Base-by-base conservation (phyloP, 2,329 filamentous ascomycete species). In the Xylariaceae sp. region DNA sequence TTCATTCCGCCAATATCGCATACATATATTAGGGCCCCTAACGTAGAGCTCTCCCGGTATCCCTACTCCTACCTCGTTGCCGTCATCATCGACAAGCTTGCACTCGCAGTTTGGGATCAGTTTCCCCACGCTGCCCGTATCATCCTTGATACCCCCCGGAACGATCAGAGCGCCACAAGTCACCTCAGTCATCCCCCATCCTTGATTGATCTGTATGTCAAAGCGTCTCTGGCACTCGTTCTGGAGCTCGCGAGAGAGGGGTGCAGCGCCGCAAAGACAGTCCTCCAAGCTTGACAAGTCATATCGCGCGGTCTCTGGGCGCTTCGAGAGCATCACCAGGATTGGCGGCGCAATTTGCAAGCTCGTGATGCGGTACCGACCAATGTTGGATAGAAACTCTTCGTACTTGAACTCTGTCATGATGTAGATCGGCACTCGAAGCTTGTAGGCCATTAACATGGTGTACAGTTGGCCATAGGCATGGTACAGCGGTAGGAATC, bases 401-500 rank as follows among this genome's bases (percentile, higher is more conserved):
- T 38, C 36, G 24, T 38, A 28, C 29, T 24, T n/a, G 24, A 38
- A 38, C 36, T 38, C 36, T 11, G 36, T 28, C 24, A 38, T 28
- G n/a, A 38, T 19, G n/a, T 38, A 38, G 36, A 38, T 22, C 6
- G 19, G 36, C 12, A 17, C 24, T 13, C n/a, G 19, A 2, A 38
- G 36, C 24, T 38, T 38, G 8, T 13, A 18, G 19, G 19, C 36
- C 36, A 38, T 38, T 3, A 29, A 13, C 12, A 28, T 38, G 6
- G 24, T 38, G 19, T 29, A 29, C 4, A 38, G 36, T 19, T 38
- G 36, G n/a, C 36, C 36, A 29, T 38, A 38, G 4, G 36, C 36
- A 16, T 26, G 36, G 17, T 38, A 28, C 8, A 38, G 19, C 4
- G 18, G 36, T 16, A 28, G 18, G 8, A 26, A 38, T 4, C 19